Conservation (phyloP, 2,329 filamentous ascomycete species). For the Monosporascus ibericus region DNA sequence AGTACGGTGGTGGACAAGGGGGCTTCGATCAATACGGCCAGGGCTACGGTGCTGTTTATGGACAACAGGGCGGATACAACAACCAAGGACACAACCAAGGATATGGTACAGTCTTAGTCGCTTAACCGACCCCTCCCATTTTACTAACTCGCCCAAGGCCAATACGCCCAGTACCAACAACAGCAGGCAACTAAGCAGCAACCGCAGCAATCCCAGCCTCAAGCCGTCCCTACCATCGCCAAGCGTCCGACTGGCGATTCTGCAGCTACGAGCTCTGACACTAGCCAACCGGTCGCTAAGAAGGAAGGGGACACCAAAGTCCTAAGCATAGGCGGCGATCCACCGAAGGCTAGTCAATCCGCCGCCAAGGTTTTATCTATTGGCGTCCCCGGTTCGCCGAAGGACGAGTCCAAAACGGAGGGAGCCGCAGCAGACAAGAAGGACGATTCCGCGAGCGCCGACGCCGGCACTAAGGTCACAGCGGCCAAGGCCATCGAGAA, state of each 20-base stretch:
- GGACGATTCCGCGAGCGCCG: conserved; percentile 24
- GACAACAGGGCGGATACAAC: conserved; percentile 36
- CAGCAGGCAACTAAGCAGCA: conserved; percentile 39
- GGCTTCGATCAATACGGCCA: conserved; percentile 48
- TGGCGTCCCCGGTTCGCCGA: conserved; percentile 49
- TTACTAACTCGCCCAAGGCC: conserved; percentile 25
- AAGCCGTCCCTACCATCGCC: conserved; percentile 50
- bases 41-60: conserved; percentile 45
- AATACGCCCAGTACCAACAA: conserved; percentile 49
- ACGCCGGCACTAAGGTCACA: conserved; percentile 71
- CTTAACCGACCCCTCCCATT: conserved; percentile 10
- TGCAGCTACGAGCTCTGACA: conserved; percentile 31
- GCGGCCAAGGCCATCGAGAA: conserved; percentile 90
- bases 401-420: conserved; percentile 48
- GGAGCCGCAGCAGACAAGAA: conserved; percentile 29
- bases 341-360: conserved; percentile 35
- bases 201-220: conserved; percentile 33
- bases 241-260: conserved; percentile 49
- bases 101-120: conserved; percentile 29
- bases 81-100: conserved; percentile 25
- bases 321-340: conserved; percentile 54
- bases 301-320: conserved; percentile 58
- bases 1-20: conserved; percentile 40
- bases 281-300: conserved; percentile 45
- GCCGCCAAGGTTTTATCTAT: conserved; percentile 72